Percentiles rank a stretch among this genome's conserved stretches.
Conservation (phyloP, 2,329 filamentous ascomycete genomes). For the Sporothrix schenckii region DNA sequence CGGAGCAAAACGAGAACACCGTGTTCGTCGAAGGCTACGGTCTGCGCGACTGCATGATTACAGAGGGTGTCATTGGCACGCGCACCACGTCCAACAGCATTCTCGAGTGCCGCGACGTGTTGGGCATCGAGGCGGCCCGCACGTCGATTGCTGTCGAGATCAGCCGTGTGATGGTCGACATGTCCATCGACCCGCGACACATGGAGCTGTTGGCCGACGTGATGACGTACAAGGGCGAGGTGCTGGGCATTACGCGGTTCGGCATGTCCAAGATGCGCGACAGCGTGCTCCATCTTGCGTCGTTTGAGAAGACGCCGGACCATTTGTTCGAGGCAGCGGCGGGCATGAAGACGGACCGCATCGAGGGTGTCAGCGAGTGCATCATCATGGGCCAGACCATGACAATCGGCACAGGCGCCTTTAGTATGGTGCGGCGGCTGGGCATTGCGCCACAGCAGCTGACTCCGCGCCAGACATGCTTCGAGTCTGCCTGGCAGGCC, state of each 20-base stretch:
- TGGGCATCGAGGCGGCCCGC: conserved; percentile 93
- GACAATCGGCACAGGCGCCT: conserved; percentile 84
- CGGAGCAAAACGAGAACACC: conserved; percentile 67
- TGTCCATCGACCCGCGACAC: conserved; percentile 95
- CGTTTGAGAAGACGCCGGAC: conserved; percentile 97
- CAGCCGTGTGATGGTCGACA: conserved; percentile 81
- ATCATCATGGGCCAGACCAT: conserved; percentile 99
- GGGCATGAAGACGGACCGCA: conserved; percentile 85
- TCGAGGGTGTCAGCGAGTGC: conserved; percentile 92
- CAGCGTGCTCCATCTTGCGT: conserved; percentile 87
- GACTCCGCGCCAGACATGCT: conserved; percentile 62
- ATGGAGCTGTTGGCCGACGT: conserved; percentile 97
- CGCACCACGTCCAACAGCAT: conserved; percentile 79
- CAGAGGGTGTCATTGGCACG: conserved; percentile 82
- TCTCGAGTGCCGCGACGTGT: conserved; percentile 82
- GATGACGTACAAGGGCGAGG: conserved; percentile 98
- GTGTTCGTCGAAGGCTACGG: conserved; percentile 96
- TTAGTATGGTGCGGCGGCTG: conserved; percentile 81
- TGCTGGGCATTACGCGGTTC: conserved; percentile 94
- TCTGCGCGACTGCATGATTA: conserved; percentile 85
- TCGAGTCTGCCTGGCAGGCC: conserved; percentile 67
- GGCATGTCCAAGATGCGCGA: conserved; percentile 96
- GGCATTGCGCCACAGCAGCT: conserved; percentile 66
- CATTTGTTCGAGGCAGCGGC: conserved; percentile 95
- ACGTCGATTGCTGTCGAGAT: conserved; percentile 90